These are phyloP conservation scores for Coemansia sp. DNA, from an alignment of 192 early-diverging fungal species.

Conservation along the genomic window DNA sequence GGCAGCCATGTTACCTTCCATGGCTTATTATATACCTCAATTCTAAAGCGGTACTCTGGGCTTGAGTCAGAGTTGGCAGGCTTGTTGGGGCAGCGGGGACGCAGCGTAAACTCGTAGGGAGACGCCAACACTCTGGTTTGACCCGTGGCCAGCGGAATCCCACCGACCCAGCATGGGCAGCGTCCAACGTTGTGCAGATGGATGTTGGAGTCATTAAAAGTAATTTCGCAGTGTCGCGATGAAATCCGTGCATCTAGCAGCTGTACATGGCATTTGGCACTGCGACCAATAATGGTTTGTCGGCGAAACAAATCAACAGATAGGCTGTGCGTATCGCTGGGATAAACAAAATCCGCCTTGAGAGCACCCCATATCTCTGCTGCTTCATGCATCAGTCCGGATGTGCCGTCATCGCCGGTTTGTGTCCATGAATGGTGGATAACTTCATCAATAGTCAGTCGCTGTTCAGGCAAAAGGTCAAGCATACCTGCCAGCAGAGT, in stretches of 20 bases:
- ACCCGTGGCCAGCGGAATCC: slow-evolving; percentile 5
- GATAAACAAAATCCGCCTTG: background rate
- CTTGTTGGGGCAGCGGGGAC: background rate
- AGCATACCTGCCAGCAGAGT: slow-evolving; percentile 35
- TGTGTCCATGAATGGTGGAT: slow-evolving; percentile 48
- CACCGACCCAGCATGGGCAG: slow-evolving; percentile 23
- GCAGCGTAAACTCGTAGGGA: slow-evolving; percentile 25
- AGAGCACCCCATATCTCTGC: slow-evolving; percentile 38
- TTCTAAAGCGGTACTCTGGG: slow-evolving; percentile 15
- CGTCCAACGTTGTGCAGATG: slow-evolving; percentile 30
- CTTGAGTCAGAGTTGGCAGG: background rate
- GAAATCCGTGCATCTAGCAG: slow-evolving; percentile 34
- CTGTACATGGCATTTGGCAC: slow-evolving; percentile 40
- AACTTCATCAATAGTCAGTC: slow-evolving; percentile 29
- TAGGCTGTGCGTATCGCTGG: background rate
- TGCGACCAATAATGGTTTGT: slow-evolving; percentile 29
- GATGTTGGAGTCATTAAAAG: slow-evolving; percentile 14
- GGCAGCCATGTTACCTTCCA: slow-evolving; percentile 41
- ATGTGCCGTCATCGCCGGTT: slow-evolving; percentile 23
- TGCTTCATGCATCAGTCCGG: slow-evolving; percentile 23
- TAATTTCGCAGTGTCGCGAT: slow-evolving; percentile 32
- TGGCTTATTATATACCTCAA: slow-evolving; percentile 29
- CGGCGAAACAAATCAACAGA: slow-evolving; percentile 27
- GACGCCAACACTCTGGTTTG: slow-evolving; percentile 13
- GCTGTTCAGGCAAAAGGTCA: slow-evolving; percentile 18